Evolutionary conservation across 306 rosid genomes (phyloP), one percentile per base, ranked within the genome.

Genomic region (Benincasa hispida): DNA sequence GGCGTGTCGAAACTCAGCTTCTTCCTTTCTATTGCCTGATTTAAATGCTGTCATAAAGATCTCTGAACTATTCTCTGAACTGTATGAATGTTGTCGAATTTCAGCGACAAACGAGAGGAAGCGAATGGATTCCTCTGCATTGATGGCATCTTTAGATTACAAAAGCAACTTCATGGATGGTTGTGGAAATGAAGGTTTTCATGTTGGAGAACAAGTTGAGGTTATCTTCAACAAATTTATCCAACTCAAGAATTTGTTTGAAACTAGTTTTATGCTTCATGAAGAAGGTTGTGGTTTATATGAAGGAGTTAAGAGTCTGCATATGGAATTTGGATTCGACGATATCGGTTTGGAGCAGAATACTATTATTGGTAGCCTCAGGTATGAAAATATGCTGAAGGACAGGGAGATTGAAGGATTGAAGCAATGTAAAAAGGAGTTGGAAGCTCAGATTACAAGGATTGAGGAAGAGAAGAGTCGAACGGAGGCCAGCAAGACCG

Each of bases 381-480:
- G 25, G 45, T 25, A 62, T 19, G 78, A 54, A 66, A 78, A 83
- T 74, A 79, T 78, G 67, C 72, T 70, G 77, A 84, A 83, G 74
- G 87, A 84, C 75, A 77, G 81, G 50, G 87, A 82, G 78, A 80
- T 79, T 19, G 82, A 54, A 48, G 70, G 74, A 76, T 82, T 83
- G 72, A 82, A 69, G 81, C 72, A 82, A 69, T 77, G 72, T 34
- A 74, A 65, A 45, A 74, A 67, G 22, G 77, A 85, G 74, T 66
- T 85, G 81, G 85, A 85, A 79, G 76, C 82, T 54, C 87, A 72
- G 79, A 81, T 85, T 76, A 75, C 59, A 80, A 72, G 79, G 82
- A 79, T 87, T 76, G 76, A 83, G 70, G 78, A 76, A 45, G 93
- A 84, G 69, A 84, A 79, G 37, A 34, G 19, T 65, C 39, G 19